Evolutionary conservation across 2,329 filamentous ascomycete species (phyloP).

Genomic region (Fusarium nisikadoi): DNA sequence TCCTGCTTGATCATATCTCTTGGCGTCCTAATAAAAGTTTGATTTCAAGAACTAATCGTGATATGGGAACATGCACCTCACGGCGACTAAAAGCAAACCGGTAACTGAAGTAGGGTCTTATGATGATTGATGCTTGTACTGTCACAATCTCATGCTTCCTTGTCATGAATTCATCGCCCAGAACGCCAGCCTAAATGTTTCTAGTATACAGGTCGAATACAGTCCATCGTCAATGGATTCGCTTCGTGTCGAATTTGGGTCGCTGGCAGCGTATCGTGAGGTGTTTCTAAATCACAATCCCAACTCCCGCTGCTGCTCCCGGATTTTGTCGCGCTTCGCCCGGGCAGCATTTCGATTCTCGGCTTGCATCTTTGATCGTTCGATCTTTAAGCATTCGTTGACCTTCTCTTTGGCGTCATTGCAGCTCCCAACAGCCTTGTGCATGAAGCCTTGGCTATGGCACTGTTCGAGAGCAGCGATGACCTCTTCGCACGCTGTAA

Average conservation of each 20-base stretch:
- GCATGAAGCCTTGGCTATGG: conserved; percentile 90
- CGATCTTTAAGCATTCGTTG: conserved; percentile 83
- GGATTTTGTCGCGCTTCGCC: conserved; percentile 76
- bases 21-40: neutral
- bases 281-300: conserved; percentile 46
- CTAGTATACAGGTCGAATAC: conserved; percentile 24
- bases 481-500: conserved; percentile 88
- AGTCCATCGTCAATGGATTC: neutral
- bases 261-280: conserved; percentile 2
- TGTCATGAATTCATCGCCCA: neutral
- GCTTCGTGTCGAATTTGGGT: neutral
- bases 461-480: conserved; percentile 96
- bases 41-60: neutral
- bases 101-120: neutral
- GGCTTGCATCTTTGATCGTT: conserved; percentile 81
- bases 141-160: conserved; percentile 9
- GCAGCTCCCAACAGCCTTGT: conserved; percentile 91
- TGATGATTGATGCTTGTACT: conserved; percentile 17
- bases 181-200: conserved; percentile 27
- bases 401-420: conserved; percentile 86
- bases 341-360: conserved; percentile 76
- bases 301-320: conserved; percentile 72
- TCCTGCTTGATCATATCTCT: neutral
- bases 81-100: neutral
- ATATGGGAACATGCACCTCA: neutral